phyloP scores from a whole-genome alignment of 306 rosid genomes.

The Rosa chinensis region DNA sequence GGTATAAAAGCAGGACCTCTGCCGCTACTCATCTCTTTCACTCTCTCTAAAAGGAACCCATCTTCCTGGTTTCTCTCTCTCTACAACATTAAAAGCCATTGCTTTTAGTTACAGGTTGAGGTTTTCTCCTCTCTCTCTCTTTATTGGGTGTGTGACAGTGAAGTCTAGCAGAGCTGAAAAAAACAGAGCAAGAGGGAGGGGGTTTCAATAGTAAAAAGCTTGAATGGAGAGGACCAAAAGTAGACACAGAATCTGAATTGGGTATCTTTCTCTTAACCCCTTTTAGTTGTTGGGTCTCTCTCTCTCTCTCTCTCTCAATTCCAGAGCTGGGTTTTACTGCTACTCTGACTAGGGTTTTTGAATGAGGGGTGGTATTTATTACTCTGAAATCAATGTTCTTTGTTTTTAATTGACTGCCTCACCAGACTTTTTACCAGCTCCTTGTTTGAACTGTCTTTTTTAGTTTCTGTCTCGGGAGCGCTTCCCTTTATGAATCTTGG shows the following conservation, averaged over 20 bases:
- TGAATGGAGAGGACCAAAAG: constrained; percentile 64
- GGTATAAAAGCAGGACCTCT: constrained; percentile 60
- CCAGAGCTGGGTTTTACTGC: constrained; percentile 53
- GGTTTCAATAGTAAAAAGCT: constrained; percentile 51
- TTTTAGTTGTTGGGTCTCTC: constrained; percentile 48
- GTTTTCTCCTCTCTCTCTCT: constrained; percentile 16
- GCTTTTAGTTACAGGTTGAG: background rate
- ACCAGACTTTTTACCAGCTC: constrained; percentile 45
- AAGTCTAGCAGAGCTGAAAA: constrained; percentile 33
- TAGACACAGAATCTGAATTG: constrained; percentile 72
- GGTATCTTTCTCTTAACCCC: constrained; percentile 74
- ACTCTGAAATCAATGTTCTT: constrained; percentile 68
- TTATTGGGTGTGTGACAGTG: constrained; percentile 36
- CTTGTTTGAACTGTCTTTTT: constrained; percentile 54
- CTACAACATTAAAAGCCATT: constrained; percentile 16
- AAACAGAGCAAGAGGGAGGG: constrained; percentile 24
- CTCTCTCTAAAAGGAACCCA: constrained; percentile 12
- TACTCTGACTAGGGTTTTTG: constrained; percentile 89
- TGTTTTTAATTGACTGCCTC: constrained; percentile 51
- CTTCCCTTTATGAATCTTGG: constrained; percentile 52
- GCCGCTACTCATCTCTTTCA: constrained; percentile 26
- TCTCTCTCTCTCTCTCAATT: constrained; percentile 30
- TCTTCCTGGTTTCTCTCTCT: constrained; percentile 16
- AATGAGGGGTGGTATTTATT: constrained; percentile 51
- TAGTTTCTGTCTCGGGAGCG: constrained; percentile 46